Evolutionary conservation across 2,329 filamentous ascomycete species (phyloP).

Genomic region (Lasiodiplodia sp.): DNA sequence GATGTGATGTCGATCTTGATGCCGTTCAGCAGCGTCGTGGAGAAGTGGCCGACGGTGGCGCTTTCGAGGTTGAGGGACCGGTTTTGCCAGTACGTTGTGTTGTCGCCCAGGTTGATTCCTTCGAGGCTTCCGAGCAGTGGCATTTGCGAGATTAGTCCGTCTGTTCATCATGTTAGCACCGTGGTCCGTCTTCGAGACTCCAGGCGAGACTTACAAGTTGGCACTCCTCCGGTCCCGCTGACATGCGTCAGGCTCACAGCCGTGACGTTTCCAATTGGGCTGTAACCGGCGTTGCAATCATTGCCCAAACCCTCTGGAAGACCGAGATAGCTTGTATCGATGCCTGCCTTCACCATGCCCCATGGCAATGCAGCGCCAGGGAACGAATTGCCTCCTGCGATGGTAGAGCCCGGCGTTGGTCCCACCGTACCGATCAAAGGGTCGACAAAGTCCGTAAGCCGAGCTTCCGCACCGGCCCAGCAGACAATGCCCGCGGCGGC

Average conservation of each 20-base stretch:
- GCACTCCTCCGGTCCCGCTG: constrained; percentile 35
- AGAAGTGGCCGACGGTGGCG: constrained; percentile 48
- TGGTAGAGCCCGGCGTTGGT: constrained; percentile 49
- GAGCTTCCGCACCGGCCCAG: background rate
- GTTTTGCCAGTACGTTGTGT: constrained; percentile 51
- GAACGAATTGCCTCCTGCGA: constrained; percentile 51
- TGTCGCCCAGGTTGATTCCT: constrained; percentile 53
- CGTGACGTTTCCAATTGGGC: constrained; percentile 49
- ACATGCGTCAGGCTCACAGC: constrained; percentile 50
- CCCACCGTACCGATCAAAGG: constrained; percentile 58
- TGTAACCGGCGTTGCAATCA: constrained; percentile 52
- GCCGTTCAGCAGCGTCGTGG: constrained; percentile 44
- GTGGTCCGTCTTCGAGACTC: background rate
- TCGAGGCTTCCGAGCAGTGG: constrained; percentile 48
- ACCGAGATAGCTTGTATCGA: constrained; percentile 46
- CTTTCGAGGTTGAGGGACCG: constrained; percentile 40
- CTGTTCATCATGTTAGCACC: constrained; percentile 38
- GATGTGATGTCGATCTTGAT: constrained; percentile 46
- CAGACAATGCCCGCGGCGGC: background rate
- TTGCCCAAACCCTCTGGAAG: constrained; percentile 39
- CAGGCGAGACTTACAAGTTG: constrained; percentile 26
- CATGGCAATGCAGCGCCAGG: constrained; percentile 49
- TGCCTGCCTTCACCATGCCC: constrained; percentile 50
- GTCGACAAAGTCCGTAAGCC: constrained; percentile 48
- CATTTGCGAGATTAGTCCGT: constrained; percentile 52